Conservation (phyloP, 352 stramenopile species). For the Phytophthora uliginosa region DNA sequence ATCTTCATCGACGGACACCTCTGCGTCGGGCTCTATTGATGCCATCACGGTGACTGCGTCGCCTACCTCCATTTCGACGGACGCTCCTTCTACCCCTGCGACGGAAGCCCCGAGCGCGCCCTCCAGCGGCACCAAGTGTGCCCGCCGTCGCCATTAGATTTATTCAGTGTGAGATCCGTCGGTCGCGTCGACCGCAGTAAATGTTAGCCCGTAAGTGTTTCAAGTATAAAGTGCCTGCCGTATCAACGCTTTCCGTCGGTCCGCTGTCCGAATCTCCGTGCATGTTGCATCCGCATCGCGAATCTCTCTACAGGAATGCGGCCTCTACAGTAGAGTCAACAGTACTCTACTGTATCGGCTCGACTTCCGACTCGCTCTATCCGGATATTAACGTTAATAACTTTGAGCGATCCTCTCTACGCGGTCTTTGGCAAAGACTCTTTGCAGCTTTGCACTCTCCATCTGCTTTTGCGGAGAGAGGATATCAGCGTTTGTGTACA, state of each 20-base stretch:
- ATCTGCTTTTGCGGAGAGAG: neutral
- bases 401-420: no score
- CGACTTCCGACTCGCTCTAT: neutral
- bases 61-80: neutral
- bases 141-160: conserved; percentile 14
- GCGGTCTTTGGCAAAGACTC: no score
- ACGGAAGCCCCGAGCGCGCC: conserved; percentile 14
- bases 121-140: conserved; percentile 8
- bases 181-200: neutral
- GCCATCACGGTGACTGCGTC: conserved; percentile 3
- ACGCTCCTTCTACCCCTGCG: conserved; percentile 15
- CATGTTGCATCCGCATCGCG: neutral
- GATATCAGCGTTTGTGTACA: neutral
- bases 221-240: conserved; percentile 10
- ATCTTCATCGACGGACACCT: neutral
- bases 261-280: conserved; percentile 1
- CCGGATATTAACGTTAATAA: no score
- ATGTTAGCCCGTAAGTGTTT: conserved; percentile 19
- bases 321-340: neutral
- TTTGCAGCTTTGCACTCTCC: neutral
- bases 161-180: conserved; percentile 9
- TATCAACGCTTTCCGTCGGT: neutral
- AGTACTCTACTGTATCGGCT: neutral
- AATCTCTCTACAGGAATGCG: neutral
- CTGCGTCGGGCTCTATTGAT: neutral